Percentiles rank a stretch among this genome's conserved stretches.
These are phyloP conservation scores for Trichoderma asperellum DNA, from an alignment of 2,329 filamentous ascomycete genomes.

Conservation along the genomic window DNA sequence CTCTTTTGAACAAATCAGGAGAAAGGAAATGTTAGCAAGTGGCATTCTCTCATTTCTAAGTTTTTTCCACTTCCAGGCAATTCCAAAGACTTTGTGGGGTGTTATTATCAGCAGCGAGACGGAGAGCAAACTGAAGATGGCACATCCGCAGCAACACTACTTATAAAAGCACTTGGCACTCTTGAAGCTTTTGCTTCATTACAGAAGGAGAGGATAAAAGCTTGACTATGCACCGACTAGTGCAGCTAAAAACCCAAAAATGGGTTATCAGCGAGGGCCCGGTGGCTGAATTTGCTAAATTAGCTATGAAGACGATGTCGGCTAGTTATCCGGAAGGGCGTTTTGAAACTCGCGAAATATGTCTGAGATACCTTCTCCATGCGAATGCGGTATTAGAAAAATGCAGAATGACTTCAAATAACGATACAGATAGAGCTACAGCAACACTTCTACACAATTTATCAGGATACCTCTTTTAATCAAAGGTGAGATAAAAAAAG, in stretches of 20 bases:
- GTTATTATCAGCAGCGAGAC: neutral
- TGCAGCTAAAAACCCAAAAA: slow-evolving; percentile 41
- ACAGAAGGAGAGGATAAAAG: slow-evolving; percentile 28
- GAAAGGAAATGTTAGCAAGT: slow-evolving; percentile 34
- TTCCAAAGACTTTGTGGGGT: slow-evolving; percentile 35
- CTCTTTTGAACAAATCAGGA: slow-evolving; percentile 39
- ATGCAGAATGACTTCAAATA: neutral
- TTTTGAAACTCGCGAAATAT: neutral
- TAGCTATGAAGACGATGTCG: neutral
- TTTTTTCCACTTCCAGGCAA: slow-evolving; percentile 38
- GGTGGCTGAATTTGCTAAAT: neutral
- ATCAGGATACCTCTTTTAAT: neutral
- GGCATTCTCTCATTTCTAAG: slow-evolving; percentile 40
- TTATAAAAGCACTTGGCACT: slow-evolving; percentile 33
- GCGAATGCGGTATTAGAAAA: neutral
- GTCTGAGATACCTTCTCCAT: neutral
- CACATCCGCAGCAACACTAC: neutral
- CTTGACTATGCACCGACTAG: slow-evolving; percentile 41
- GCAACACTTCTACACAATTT: neutral
- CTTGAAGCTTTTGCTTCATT: slow-evolving; percentile 39
- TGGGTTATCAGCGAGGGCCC: slow-evolving; percentile 34
- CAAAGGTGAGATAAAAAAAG: neutral
- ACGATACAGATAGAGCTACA: too few relatives aligned
- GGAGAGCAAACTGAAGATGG: neutral
- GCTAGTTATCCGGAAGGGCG: neutral